These are phyloP conservation scores for Apostasia shenzhenica DNA, from an alignment of 106 monocot genomes.

Conservation along the genomic window DNA sequence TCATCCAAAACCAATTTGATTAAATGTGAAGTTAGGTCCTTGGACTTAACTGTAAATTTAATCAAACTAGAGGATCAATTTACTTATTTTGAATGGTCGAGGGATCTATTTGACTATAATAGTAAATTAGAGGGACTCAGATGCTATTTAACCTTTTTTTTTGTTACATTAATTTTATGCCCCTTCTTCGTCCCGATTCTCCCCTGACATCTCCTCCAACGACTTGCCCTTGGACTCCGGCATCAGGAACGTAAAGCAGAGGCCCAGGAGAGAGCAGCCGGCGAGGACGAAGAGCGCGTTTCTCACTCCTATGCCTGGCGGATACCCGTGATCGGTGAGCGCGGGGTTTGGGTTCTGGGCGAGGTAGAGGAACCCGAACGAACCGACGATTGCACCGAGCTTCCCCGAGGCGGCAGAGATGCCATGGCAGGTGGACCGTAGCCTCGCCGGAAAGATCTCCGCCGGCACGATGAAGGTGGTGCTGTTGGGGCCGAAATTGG, in stretches of 20 bases:
- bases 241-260: conserved; percentile 44
- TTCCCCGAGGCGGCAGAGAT: conserved; percentile 70
- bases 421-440: conserved; percentile 74
- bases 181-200: conserved; percentile 23
- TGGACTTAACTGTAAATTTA: too few species aligned
- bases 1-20: too few species aligned
- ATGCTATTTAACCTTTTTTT: too few species aligned
- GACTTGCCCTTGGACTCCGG: conserved; percentile 71
- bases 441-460: conserved; percentile 66
- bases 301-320: conserved; percentile 47
- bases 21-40: too few species aligned
- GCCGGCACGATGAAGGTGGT: conserved; percentile 88
- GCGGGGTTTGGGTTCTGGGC: conserved; percentile 36
- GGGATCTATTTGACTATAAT: too few species aligned
- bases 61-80: too few species aligned
- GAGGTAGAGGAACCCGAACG: conserved; percentile 74
- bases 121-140: too few species aligned
- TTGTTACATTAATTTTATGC: neutral
- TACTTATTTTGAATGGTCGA: too few species aligned
- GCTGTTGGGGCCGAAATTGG: conserved; percentile 84
- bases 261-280: conserved; percentile 38
- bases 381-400: conserved; percentile 69
- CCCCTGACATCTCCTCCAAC: conserved; percentile 57
- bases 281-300: conserved; percentile 60
- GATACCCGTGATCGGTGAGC: conserved; percentile 33